Percentiles rank a stretch among this genome's conserved stretches.
Conservation (phyloP, 495 filamentous ascomycete genomes). For the Astrothelium subdiscretum region DNA sequence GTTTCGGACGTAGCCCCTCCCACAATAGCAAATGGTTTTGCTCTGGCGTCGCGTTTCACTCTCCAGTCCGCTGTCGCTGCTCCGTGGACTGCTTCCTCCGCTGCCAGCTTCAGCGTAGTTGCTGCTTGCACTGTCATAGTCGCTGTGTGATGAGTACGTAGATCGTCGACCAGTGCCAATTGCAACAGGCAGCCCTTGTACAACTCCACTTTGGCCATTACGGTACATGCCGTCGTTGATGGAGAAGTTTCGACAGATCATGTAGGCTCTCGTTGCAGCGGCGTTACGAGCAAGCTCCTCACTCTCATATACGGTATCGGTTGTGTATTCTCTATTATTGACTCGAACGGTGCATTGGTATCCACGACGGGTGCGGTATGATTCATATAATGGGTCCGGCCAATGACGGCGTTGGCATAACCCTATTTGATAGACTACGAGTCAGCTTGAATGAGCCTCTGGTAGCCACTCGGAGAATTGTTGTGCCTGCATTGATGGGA, state of each 20-base stretch:
- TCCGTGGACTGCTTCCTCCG: constrained; percentile 47
- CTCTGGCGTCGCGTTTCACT: constrained; percentile 18
- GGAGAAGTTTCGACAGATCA: constrained; percentile 97
- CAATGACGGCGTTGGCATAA: constrained; percentile 93
- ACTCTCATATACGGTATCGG: constrained; percentile 69
- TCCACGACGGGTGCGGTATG: constrained; percentile 57
- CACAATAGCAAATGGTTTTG: constrained; percentile 21
- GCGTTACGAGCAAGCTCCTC: constrained; percentile 81
- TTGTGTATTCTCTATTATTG: constrained; percentile 94
- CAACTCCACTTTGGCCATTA: constrained; percentile 59
- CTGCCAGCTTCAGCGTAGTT: constrained; percentile 25
- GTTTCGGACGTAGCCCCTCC: constrained; percentile 17
- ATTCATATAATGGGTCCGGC: constrained; percentile 85
- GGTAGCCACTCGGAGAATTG: constrained; percentile 1
- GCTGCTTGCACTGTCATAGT: constrained; percentile 36
- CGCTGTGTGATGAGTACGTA: constrained; percentile 28
- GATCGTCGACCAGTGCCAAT: constrained; percentile 50
- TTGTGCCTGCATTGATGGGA: background rate
- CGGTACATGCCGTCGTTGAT: constrained; percentile 91
- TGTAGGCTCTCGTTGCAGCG: constrained; percentile 92
- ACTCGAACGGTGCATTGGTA: constrained; percentile 87
- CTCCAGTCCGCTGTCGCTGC: constrained; percentile 31
- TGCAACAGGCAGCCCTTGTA: constrained; percentile 75
- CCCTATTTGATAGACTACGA: constrained; percentile 47
- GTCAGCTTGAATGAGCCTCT: constrained; percentile 26